Evolutionary conservation across 2,329 filamentous ascomycete genomes (phyloP), one percentile per base, ranked within the genome.

Genomic region (Monilinia fructigena): DNA sequence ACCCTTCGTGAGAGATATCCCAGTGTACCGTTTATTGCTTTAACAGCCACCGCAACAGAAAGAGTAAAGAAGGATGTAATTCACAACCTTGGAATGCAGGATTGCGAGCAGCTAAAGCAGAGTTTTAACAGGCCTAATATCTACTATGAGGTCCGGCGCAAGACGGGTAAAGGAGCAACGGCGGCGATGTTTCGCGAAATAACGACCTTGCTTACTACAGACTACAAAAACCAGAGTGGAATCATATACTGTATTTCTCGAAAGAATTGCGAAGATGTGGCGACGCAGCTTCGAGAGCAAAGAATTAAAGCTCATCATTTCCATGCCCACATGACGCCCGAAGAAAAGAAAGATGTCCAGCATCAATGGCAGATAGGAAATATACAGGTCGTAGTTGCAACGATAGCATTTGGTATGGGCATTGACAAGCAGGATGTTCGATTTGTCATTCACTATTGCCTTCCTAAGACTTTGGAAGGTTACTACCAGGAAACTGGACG

Each of bases 331-430:
- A 87, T 99, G 79, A 80, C 86, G 2, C 76, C 89, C 0, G 79
- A 84, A 5, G 85, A 90, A 62, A 94, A 94, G 76, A 82, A 83
- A 1, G 76, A 83, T 8, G 85, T 95, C 5, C 94, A 98, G 77
- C 85, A 85, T 68, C 78, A 87, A 40, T 99, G 95, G 95, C 95
- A 99, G 77, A 80, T 79, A 54, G 92, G 93, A 7, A 80, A 82
- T 62, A 85, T 89, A 73, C 90, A 97, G 72, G 91, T 99, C 45
- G 96, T 99, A 54, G 95, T 99, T 60, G 96, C 95, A 26, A 99
- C 95, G 0, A 98, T 99, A 77, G 95, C 95, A 31, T 99, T 99
- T 76, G 95, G 95, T 8, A 99, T 99, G 95, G 95, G 95, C n/a
- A 99, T 99, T 71, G 95, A 99, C 80, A 99, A 99, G 77, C 86